Conservation (phyloP, 805 yeast species). For the Candida adriatica region DNA sequence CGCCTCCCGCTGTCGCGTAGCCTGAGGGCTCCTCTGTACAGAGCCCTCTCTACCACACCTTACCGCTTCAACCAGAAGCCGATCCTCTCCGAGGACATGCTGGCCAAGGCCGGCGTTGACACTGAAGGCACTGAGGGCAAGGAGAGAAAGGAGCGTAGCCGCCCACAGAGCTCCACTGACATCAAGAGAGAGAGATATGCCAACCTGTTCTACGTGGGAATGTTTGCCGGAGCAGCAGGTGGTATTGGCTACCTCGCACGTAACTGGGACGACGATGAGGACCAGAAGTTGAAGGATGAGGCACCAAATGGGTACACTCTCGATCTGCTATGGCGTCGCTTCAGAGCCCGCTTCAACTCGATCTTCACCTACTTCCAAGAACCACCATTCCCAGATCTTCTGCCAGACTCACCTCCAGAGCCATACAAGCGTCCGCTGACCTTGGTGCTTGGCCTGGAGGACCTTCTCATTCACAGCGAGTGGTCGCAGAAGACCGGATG, state of each 20-base stretch:
- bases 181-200: conserved; percentile 79
- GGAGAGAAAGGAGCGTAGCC: conserved; percentile 25
- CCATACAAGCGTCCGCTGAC: conserved; percentile 92
- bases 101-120: conserved; percentile 81
- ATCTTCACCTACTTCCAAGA: conserved; percentile 81
- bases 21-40: too few relatives aligned
- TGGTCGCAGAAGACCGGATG: conserved; percentile 93
- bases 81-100: conserved; percentile 71
- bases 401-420: conserved; percentile 88
- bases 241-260: conserved; percentile 70
- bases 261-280: conserved; percentile 79
- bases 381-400: conserved; percentile 86
- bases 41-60: too few relatives aligned
- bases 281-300: conserved; percentile 45
- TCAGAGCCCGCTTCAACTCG: conserved; percentile 63
- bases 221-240: conserved; percentile 40
- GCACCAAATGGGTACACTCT: conserved; percentile 66
- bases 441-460: conserved; percentile 83
- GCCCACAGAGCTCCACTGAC: conserved; percentile 68
- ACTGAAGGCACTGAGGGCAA: conserved; percentile 27
- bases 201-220: conserved; percentile 58
- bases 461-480: conserved; percentile 80
- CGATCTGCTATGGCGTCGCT: conserved; percentile 57
- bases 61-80: conserved; percentile 31
- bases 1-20: too few relatives aligned